Percentiles rank a stretch among this genome's conserved stretches.
Evolutionary conservation across 2,329 filamentous ascomycete species (phyloP).

Genomic region (Exophiala aquamarina): DNA sequence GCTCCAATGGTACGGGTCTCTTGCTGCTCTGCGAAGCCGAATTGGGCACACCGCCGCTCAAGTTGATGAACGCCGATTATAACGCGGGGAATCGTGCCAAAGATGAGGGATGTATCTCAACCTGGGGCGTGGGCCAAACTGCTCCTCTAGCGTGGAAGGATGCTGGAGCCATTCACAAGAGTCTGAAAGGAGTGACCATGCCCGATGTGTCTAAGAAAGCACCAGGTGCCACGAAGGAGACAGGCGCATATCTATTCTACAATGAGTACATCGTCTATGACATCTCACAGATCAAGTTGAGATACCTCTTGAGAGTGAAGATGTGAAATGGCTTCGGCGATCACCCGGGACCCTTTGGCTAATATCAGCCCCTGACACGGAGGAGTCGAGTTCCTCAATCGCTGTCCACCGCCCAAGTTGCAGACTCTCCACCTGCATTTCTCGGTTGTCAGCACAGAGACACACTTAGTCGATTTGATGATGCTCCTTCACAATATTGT

Average conservation of each 20-base stretch:
- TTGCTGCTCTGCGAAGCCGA: slow-evolving; percentile 83
- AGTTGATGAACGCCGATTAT: slow-evolving; percentile 59
- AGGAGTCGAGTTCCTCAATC: no score
- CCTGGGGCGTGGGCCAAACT: slow-evolving; percentile 66
- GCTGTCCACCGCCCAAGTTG: no score
- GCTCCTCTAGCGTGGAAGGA: slow-evolving; percentile 75
- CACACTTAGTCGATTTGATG: no score
- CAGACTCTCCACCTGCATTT: no score
- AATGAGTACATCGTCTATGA: slow-evolving; percentile 53
- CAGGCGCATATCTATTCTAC: slow-evolving; percentile 27
- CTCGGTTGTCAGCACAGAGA: no score
- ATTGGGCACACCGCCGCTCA: slow-evolving; percentile 72
- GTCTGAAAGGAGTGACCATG: slow-evolving; percentile 68
- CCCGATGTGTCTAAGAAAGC: slow-evolving; percentile 26
- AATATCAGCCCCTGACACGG: no score
- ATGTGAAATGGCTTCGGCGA: slow-evolving; percentile 28
- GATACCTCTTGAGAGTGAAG: slow-evolving; percentile 45
- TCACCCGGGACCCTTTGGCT: no score
- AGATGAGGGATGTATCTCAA: slow-evolving; percentile 61
- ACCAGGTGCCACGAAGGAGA: slow-evolving; percentile 16
- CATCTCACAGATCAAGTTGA: slow-evolving; percentile 47
- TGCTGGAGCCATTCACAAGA: slow-evolving; percentile 63
- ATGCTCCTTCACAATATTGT: no score
- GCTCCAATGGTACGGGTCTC: slow-evolving; percentile 68
- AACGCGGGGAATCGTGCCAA: slow-evolving; percentile 65